Evolutionary conservation across 176 grass and related monocot species (phyloP), one percentile per base, ranked within the genome.

Genomic region (Rhipidocladum racemiflorum): DNA sequence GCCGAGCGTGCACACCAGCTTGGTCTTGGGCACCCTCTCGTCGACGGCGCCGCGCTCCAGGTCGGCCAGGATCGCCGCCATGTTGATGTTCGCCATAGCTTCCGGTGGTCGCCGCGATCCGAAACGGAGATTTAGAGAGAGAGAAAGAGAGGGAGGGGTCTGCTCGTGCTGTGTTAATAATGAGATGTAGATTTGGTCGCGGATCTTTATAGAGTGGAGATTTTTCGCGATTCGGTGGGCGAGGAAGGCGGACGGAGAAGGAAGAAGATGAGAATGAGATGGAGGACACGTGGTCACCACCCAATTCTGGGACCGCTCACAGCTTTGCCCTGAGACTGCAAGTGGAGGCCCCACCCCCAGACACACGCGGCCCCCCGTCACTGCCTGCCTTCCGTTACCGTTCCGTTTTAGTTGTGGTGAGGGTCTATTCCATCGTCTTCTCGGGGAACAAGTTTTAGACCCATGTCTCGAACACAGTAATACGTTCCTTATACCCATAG

Each of bases 1-100:
- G 39, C 94, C 94, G 42, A 97, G 91, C 62, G 94, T 97, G 94
- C 94, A 97, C 65, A 97, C 94, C 42, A 97, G 92, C 79, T 97
- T 97, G 66, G 94, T 97, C 83, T 91, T 94, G 21, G 94, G 89
- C 5, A 86, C 28, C 12, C 53, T 65, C 35, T 68, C 34, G 76
- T 82, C 88, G 73, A 4, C 51, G 24, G 3, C 70, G 45, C 82
- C 87, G 73, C 3, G 50, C 10, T 84, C 85, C 40, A 90, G 68
- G 74, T 85, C 88, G 78, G 86, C 83, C 21, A 93, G 88, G 68
- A 93, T 87, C 82, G 75, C 85, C 38, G 55, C 83, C 81, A 93
- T 93, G 88, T 93, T 82, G 78, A 93, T 93, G 88, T 90, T 93
- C 39, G 91, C 91, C 91, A 93, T 93, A 29, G 61, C 72, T 54